Base-by-base conservation (phyloP, 2,329 filamentous ascomycete genomes). In the Myriosclerotinia scirpicola region DNA sequence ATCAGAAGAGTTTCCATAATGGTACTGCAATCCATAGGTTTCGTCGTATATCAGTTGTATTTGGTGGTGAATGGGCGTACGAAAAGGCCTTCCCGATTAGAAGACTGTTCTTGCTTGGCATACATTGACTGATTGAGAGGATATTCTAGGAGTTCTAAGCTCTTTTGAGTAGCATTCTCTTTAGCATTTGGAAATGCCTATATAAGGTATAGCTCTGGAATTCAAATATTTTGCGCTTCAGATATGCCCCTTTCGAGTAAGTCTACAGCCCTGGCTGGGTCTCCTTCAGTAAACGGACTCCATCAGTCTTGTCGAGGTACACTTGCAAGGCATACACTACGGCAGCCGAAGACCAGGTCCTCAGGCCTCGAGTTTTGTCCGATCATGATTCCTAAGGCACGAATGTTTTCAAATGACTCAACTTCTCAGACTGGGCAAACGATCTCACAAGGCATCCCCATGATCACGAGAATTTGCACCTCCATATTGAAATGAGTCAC, bases 381-480 rank as follows among this genome's bases (percentile, higher is more conserved):
- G 20, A 38, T 40, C 14, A 50, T 4, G 8, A 36, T 20, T 42
- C 36, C 20, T 44, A 22, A 54, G 46, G 55, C 55, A 46, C 22
- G 8, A 36, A 22, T 26, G 26, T 26, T 52, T 36, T 20, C 34
- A 36, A 44, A 60, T 34, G 40, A 55, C 54, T 53, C 22, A 26
- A 42, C 30, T 26, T 36, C 38, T 34, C 36, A 15, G 30, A 17
- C 38, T 3, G 17, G 36, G 20, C 30, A 2, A 20, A 54, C 26
- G 34, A 59, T 46, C 22, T 40, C 30, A 65, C 64, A 61, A 61
- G 9, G 44, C 15, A 50, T 5, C 20, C 54, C 59, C 34, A 60
- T 65, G 54, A 65, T 65, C 63, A 52, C 22, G 15, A 54, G 38
- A 61, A 60, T 53, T 52, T 22, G 17, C 20, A 22, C 22, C 11